Evolutionary conservation across 805 yeast species (phyloP), one percentile per base, ranked within the genome.

Genomic region (Nakazawaea ambrosiae): DNA sequence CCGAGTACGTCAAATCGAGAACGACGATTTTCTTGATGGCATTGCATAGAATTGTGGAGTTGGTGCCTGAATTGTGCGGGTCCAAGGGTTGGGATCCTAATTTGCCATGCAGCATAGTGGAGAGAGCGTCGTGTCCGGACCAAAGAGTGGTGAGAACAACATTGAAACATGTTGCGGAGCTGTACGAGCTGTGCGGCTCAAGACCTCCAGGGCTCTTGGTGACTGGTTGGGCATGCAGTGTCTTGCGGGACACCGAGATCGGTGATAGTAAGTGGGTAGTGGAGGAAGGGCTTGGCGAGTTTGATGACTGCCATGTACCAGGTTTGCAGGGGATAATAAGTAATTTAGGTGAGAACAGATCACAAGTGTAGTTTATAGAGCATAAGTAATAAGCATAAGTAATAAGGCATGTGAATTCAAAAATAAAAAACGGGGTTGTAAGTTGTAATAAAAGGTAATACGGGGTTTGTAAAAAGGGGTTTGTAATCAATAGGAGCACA

Each of bases 21-120:
- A 90, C 97, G 0, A 81, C 94, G 0, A 77, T 90, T 1, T 89
- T 89, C 49, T 57, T 90, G 24, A 90, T 90, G 97, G 81, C 96
- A 0, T 63, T 90, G 37, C 96, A 89, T 51, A 68, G 97, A 43
- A 72, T 76, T 5, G 66, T 65, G 5, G 80, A 75, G 9, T 61
- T 82, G 43, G 55, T 78, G 5, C 72, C 74, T 0, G 60, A 57
- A 10, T 56, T 74, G 27, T 49, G 64, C 6, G 42, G 52, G 25
- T 63, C 63, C 2, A 68, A 68, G 30, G 60, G 65, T 0, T 90
- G 96, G 96, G 79, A 78, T 36, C 58, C 66, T 1, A 64, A 70
- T 15, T 65, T 82, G 6, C 96, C 97, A 0, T 85, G 84, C 20
- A 87, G 92, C 2, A 78, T 89, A 17, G 76, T 90, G 2, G 97